Conservation (phyloP, 306 rosid genomes). For the Psophocarpus tetragonolobus region DNA sequence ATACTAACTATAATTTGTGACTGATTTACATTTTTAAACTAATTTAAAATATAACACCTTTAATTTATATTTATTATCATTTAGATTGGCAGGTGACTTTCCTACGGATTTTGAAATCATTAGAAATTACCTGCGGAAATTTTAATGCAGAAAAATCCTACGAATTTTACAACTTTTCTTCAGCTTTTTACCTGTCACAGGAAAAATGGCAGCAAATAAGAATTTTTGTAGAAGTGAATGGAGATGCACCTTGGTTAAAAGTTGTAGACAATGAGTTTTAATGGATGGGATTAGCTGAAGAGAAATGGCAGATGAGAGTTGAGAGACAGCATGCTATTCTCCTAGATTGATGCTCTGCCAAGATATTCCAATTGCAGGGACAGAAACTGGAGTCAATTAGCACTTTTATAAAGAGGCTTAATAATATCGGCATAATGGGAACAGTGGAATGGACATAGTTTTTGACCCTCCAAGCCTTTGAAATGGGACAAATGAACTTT, state of each 20-base stretch:
- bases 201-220: no score
- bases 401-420: neutral
- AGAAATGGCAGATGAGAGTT: neutral
- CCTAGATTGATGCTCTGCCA: conserved; percentile 9
- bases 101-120: no score
- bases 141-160: no score
- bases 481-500: neutral
- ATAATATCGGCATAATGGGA: neutral
- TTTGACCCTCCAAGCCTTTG: conserved; percentile 25
- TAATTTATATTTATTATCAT: neutral
- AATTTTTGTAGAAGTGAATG: no score
- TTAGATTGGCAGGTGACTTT: neutral
- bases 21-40: no score
- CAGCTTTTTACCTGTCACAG: no score
- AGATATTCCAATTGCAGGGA: conserved; percentile 33
- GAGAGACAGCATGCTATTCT: conserved; percentile 5
- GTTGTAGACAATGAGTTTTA: neutral
- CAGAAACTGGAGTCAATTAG: conserved; percentile 14
- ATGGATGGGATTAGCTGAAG: neutral
- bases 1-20: no score
- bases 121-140: no score
- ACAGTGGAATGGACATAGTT: neutral
- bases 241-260: neutral
- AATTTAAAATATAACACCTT: no score
- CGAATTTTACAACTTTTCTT: no score